These are phyloP conservation scores for Trypanosoma cruzi DNA, from an alignment of 208 protist species.

Conservation along the genomic window DNA sequence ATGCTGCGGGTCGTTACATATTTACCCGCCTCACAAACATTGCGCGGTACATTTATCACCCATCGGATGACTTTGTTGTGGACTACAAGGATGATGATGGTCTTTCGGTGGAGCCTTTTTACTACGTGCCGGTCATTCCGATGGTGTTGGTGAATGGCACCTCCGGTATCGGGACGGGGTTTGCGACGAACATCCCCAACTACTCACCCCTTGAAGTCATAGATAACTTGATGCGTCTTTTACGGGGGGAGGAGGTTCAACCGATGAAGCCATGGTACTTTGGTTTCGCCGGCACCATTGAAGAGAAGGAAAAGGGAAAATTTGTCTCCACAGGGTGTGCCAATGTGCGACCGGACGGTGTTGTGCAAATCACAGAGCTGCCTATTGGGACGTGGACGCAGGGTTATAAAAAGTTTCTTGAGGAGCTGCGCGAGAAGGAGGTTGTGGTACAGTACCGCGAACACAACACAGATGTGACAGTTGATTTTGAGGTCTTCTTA, in stretches of 20 bases:
- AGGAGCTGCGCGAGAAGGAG: conserved; percentile 89
- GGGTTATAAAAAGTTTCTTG: conserved; percentile 95
- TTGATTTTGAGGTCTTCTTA: conserved; percentile 94
- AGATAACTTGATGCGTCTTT: conserved; percentile 84
- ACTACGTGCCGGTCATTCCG: conserved; percentile 99
- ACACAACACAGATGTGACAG: conserved; percentile 97
- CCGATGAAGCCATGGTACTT: conserved; percentile 97
- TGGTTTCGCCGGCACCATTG: conserved; percentile 94
- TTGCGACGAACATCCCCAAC: conserved; percentile 97
- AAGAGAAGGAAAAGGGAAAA: conserved; percentile 85
- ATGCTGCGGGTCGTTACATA: conserved; percentile 99
- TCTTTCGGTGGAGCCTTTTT: conserved; percentile 98
- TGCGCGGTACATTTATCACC: conserved; percentile 95
- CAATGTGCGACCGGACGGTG: conserved; percentile 71
- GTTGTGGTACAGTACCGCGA: conserved; percentile 96
- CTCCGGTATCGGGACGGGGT: conserved; percentile 99
- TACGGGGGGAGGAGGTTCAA: conserved; percentile 83
- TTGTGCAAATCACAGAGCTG: conserved; percentile 97
- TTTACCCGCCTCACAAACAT: conserved; percentile 97
- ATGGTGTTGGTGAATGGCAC: conserved; percentile 99
- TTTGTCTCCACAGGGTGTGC: conserved; percentile 73
- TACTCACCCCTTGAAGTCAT: conserved; percentile 98
- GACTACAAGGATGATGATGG: conserved; percentile 99
- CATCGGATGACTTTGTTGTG: conserved; percentile 98
- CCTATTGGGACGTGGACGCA: conserved; percentile 97